Evolutionary conservation across 2,329 filamentous ascomycete species (phyloP), one percentile per base, ranked within the genome.

Genomic region (Mariannaea sp.): DNA sequence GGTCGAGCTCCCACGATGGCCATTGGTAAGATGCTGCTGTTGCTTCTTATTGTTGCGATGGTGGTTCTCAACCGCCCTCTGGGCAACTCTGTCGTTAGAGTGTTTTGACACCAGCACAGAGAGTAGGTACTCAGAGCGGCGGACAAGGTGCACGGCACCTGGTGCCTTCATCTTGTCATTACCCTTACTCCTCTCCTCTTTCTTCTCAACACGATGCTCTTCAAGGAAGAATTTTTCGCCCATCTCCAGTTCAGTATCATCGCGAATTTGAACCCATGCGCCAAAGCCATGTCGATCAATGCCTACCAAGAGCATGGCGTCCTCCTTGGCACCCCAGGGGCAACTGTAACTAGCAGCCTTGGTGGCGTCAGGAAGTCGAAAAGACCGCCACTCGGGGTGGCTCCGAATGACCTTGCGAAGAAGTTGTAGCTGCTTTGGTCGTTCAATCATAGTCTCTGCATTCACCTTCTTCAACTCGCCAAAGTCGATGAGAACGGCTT

Each of bases 181-280:
- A 13, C 77, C 84, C 66, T 91, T 90, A 66, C 80, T 89, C 29
- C 94, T 88, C 71, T 97, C 92, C 66, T 94, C 92, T 71, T 97
- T 97, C 75, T 95, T 94, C 71, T 96, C 94, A 14, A 97, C 93
- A n/a, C 93, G 89, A 71, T 97, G 92, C 72, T 99, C 95, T 70
- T 99, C 94, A 1, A 99, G 77, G 75, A 96, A 99, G 70, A 97
- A 90, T 68, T 97, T 97, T 65, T 96, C 92, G 2, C 79, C 77
- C 76, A 99, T 86, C 7, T 86, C 89, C 17, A 99, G 83, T 26
- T 97, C 92, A 1, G 84, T 76, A 67, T 99, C 94, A 64, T 99
- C 94, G 6, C 94, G 87, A 65, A 99, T 97, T 63, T 92, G 88
- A 2, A 88, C 83, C 94, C 94, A 99, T 3, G 93, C 92, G 51